Evolutionary conservation across 1,139 yeast species (phyloP).

Genomic region (Yamadazyma mexicana): DNA sequence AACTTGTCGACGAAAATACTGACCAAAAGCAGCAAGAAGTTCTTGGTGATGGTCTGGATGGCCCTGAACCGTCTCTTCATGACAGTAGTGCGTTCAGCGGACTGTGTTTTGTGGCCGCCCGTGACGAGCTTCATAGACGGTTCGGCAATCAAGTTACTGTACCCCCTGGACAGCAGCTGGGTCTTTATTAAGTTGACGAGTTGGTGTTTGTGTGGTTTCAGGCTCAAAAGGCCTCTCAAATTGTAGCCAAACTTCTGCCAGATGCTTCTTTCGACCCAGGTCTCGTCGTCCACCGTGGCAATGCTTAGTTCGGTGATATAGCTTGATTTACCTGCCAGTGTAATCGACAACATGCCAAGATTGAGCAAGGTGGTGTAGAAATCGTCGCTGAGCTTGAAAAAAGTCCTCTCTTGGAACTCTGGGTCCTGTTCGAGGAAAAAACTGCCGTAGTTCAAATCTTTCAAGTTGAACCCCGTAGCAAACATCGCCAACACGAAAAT

Average conservation of each 20-base stretch:
- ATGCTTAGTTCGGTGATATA: constrained; percentile 60
- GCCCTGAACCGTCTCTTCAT: constrained; percentile 23
- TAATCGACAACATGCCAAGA: constrained; percentile 61
- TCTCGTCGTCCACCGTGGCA: constrained; percentile 48
- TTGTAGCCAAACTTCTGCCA: constrained; percentile 20
- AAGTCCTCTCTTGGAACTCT: constrained; percentile 14
- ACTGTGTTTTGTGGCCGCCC: constrained; percentile 12
- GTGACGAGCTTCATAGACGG: constrained; percentile 30
- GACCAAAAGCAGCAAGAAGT: constrained; percentile 25
- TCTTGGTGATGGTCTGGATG: constrained; percentile 18
- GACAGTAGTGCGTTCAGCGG: constrained; percentile 18
- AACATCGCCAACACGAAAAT: constrained; percentile 57
- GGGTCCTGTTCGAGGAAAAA: constrained; percentile 38
- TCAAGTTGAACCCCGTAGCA: constrained; percentile 54
- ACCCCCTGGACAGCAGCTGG: constrained; percentile 23
- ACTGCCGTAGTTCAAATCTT: constrained; percentile 50
- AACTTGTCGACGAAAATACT: constrained; percentile 20
- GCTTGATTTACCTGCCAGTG: constrained; percentile 66
- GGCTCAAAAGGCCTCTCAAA: constrained; percentile 4
- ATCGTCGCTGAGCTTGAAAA: constrained; percentile 51
- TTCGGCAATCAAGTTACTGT: constrained; percentile 31
- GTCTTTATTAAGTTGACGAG: constrained; percentile 19
- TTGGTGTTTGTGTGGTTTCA: neutral
- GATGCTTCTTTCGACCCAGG: constrained; percentile 56
- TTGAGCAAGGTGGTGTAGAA: constrained; percentile 63